Evolutionary conservation across 2,329 filamentous ascomycete genomes (phyloP).

Genomic region (Diaporthe australafricana): DNA sequence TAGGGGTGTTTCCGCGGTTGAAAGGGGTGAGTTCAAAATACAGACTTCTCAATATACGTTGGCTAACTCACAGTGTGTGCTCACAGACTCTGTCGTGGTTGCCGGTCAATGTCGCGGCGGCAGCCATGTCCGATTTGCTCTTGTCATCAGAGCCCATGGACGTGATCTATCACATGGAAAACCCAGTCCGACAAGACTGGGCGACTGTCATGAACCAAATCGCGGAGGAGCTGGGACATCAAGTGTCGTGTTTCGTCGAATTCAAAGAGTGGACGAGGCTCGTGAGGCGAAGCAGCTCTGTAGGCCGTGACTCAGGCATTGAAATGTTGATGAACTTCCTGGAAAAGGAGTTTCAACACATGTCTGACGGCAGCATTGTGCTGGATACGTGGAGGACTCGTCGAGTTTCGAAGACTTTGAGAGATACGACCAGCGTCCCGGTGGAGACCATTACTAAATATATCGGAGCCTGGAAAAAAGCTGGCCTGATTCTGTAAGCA

Average conservation of each 20-base stretch:
- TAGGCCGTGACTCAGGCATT: background rate
- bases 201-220: background rate
- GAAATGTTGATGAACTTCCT: background rate
- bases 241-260: background rate
- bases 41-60: too few relatives aligned
- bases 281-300: background rate
- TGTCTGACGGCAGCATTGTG: background rate
- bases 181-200: conserved; percentile 7
- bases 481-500: background rate
- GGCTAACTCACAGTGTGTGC: background rate
- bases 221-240: background rate
- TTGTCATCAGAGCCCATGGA: background rate
- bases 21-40: background rate
- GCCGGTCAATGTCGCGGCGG: background rate
- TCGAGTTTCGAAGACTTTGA: background rate
- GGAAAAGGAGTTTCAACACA: background rate
- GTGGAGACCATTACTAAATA: background rate
- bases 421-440: background rate
- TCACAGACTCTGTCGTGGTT: conserved; percentile 2
- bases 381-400: background rate
- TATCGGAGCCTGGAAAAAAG: background rate
- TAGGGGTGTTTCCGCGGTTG: background rate
- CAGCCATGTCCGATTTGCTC: background rate
- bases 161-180: background rate
- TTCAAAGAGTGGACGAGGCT: background rate